Evolutionary conservation across 352 stramenopile species (phyloP), one percentile per base, ranked within the genome.

Genomic region (Aphanomyces cochlioides): DNA sequence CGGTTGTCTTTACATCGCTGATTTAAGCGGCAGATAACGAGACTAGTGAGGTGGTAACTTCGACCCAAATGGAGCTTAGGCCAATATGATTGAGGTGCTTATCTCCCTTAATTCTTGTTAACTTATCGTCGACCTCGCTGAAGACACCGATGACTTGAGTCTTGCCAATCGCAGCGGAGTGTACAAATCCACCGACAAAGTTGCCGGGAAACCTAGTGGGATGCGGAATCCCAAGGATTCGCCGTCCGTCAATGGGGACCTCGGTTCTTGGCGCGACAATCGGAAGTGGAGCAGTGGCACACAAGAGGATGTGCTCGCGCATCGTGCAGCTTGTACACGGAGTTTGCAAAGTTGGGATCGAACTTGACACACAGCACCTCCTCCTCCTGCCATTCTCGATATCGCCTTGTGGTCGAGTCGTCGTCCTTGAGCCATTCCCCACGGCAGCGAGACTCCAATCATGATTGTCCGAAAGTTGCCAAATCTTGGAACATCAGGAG

Each of bases 21-120:
- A n/a, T n/a, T n/a, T n/a, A n/a, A n/a, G n/a, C n/a, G n/a, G n/a
- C n/a, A n/a, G n/a, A n/a, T n/a, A n/a, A n/a, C n/a, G n/a, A n/a
- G n/a, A n/a, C n/a, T n/a, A n/a, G n/a, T n/a, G 37, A 78, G 82
- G 19, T 75, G 74, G 34, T 78, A 70, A 12, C 82, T 81, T 28
- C 81, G 84, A 3, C 90, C 84, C 0, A 81, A 81, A 61, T 75
- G 0, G 82, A 92, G 34, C 39, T 67, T 37, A n/a, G n/a, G 15
- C 7, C 36, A 6, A 15, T 19, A 17, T 48, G 19, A 43, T 7
- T 7, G 43, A 7, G 5, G 28, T 36, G 66, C 77, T 50, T 77
- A n/a, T 80, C 5, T 79, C 89, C 8, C 81, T 90, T n/a, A n/a
- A n/a, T 47, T n/a, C n/a, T 73, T 54, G 1, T 80, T 76, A 64